Conservation (phyloP, 129 eudicot genomes). For the Logfia minima region DNA sequence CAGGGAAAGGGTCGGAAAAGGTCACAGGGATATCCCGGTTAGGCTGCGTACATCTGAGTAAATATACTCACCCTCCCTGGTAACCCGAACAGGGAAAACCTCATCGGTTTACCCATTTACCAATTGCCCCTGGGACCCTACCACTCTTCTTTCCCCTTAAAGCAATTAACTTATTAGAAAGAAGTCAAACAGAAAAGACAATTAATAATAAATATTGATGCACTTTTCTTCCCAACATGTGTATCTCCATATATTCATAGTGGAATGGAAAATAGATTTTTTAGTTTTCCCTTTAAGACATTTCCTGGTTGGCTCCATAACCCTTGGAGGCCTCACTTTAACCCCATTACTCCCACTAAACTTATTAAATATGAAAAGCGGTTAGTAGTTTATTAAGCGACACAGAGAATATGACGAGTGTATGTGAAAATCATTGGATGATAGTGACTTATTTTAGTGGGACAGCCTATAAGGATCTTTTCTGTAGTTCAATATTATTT, state of each 20-base stretch:
- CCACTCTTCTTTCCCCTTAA: background rate
- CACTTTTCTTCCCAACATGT: slow-evolving; percentile 20
- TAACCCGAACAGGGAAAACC: too few species aligned
- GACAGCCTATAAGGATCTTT: slow-evolving; percentile 37
- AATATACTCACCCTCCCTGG: too few species aligned
- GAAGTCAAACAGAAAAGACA: slow-evolving; percentile 23
- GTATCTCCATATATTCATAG: slow-evolving; percentile 26
- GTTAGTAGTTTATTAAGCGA: slow-evolving; percentile 34
- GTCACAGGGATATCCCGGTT: too few species aligned
- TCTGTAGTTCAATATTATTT: background rate
- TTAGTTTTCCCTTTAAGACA: slow-evolving; percentile 27
- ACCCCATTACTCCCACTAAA: slow-evolving; percentile 29
- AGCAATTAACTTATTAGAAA: slow-evolving; percentile 13
- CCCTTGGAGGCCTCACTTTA: slow-evolving; percentile 47
- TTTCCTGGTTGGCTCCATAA: slow-evolving; percentile 59
- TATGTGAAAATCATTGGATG: slow-evolving; percentile 22
- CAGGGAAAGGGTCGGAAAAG: too few species aligned
- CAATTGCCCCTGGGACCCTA: background rate
- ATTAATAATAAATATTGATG: background rate
- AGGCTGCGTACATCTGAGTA: too few species aligned
- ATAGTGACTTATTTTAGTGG: slow-evolving; percentile 47
- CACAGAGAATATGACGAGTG: slow-evolving; percentile 37
- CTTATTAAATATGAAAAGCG: slow-evolving; percentile 31
- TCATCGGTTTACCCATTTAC: too few species aligned
- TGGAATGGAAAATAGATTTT: slow-evolving; percentile 34